phyloP scores from a whole-genome alignment of 2,329 filamentous ascomycete species.

The Aureobasidium lini region DNA sequence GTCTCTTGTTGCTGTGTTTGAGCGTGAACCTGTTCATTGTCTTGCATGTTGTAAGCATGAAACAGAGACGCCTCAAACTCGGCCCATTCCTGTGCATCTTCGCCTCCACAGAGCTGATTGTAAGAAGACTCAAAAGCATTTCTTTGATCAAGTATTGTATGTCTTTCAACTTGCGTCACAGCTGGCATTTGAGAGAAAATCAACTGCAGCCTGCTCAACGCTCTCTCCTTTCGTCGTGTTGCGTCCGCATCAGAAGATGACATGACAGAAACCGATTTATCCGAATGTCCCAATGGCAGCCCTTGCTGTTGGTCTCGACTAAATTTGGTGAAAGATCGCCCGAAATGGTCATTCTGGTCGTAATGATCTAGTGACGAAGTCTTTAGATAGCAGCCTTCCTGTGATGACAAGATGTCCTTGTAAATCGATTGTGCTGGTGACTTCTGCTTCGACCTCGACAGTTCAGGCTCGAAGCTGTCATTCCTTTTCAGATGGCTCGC shows the following conservation, averaged over 20 bases:
- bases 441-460: background rate
- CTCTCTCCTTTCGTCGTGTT: background rate
- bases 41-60: background rate
- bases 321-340: background rate
- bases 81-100: background rate
- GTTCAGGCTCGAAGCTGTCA: constrained; percentile 5
- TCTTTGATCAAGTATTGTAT: background rate
- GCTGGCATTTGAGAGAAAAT: constrained; percentile 2
- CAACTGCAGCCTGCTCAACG: background rate
- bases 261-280: background rate
- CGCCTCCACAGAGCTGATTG: constrained; percentile 6
- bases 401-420: background rate
- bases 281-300: background rate
- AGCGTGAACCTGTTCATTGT: background rate
- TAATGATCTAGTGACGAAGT: background rate
- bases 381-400: background rate
- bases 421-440: background rate
- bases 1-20: background rate
- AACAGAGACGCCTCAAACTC: constrained; percentile 1
- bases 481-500: background rate
- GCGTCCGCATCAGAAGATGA: background rate
- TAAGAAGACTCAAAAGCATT: background rate
- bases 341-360: background rate
- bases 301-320: background rate
- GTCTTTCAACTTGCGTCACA: background rate